Evolutionary conservation across 2,329 filamentous ascomycete genomes (phyloP), one percentile per base, ranked within the genome.

Genomic region (Botryotinia narcissicola): DNA sequence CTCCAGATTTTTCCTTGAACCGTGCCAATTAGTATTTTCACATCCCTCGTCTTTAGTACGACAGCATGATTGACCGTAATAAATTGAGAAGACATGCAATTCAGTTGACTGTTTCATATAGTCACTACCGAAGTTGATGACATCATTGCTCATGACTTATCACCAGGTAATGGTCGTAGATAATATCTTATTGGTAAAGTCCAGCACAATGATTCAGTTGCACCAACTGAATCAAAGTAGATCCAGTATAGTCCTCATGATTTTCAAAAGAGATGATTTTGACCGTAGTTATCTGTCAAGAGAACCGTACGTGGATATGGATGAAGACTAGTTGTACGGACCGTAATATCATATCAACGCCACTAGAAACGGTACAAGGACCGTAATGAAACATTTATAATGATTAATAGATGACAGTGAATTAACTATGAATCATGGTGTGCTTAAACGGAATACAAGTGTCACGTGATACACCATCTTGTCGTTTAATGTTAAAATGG

Each of bases 371-470:
- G 2, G 12, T 7, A 12, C 5, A 14, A 7, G 25, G 1, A 12
- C 4, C 25, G 25, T n/a, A 54, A 16, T 7, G 48, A 54, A 0
- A 54, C 25, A 54, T n/a, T 12, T 1, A 54, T 6, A 14, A 7
- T 54, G 4, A n/a, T 16, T 4, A 29, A 16, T 54, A 7, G 3
- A 16, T 54, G 10, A n/a, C 25, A 0, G 12, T 54, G 12, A n/a
- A 54, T 7, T 54, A 16, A 14, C 1, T 54, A 25, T n/a, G 7
- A 12, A n/a, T n/a, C 25, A 16, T 16, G 14, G 12, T n/a, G 25
- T 29, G 1, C 25, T 29, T 16, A 3, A n/a, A 8, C 14, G 6
- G 4, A 16, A 0, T 54, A 16, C 3, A 29, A n/a, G 4, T 5
- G 29, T n/a, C 14, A 16, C 25, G 48, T 54, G 25, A n/a, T 29